Conservation (phyloP, 768 basidiomycete species). For the Podaxis rugospora region DNA sequence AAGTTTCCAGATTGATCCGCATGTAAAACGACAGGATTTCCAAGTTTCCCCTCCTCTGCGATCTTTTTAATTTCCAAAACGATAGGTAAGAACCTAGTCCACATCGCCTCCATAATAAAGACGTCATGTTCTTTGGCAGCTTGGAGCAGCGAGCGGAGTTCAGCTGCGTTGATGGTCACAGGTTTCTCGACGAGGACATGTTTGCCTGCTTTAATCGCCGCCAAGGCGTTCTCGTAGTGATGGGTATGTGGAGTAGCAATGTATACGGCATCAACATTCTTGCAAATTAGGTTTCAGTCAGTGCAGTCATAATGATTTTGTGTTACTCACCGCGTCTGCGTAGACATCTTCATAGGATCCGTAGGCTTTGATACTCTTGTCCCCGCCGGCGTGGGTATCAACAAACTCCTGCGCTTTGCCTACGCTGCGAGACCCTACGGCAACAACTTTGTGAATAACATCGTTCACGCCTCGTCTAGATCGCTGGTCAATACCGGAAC, state of each 20-base stretch:
- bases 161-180: slow-evolving; percentile 71
- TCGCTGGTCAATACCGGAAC: neutral
- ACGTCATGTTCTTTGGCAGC: slow-evolving; percentile 75
- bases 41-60: slow-evolving; percentile 58
- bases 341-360: slow-evolving; percentile 75
- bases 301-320: neutral
- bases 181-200: slow-evolving; percentile 90
- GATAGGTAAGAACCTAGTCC: slow-evolving; percentile 82
- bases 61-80: slow-evolving; percentile 59
- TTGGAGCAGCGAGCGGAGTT: slow-evolving; percentile 66
- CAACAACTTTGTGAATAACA: slow-evolving; percentile 61
- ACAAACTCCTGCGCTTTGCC: slow-evolving; percentile 73
- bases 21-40: slow-evolving; percentile 59
- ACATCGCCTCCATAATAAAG: slow-evolving; percentile 92
- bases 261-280: slow-evolving; percentile 73
- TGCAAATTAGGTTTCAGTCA: slow-evolving; percentile 17
- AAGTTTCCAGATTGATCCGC: slow-evolving; percentile 79
- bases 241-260: slow-evolving; percentile 78
- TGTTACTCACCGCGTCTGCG: slow-evolving; percentile 49
- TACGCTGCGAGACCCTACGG: slow-evolving; percentile 73
- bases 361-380: slow-evolving; percentile 57
- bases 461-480: slow-evolving; percentile 62
- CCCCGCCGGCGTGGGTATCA: slow-evolving; percentile 41
- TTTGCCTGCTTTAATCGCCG: slow-evolving; percentile 75
- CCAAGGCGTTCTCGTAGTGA: slow-evolving; percentile 75